A percentile compares a stretch with the other conserved stretches of the same genome.
Conservation (phyloP, 2,329 filamentous ascomycete species). For the Colletotrichum tanaceti region DNA sequence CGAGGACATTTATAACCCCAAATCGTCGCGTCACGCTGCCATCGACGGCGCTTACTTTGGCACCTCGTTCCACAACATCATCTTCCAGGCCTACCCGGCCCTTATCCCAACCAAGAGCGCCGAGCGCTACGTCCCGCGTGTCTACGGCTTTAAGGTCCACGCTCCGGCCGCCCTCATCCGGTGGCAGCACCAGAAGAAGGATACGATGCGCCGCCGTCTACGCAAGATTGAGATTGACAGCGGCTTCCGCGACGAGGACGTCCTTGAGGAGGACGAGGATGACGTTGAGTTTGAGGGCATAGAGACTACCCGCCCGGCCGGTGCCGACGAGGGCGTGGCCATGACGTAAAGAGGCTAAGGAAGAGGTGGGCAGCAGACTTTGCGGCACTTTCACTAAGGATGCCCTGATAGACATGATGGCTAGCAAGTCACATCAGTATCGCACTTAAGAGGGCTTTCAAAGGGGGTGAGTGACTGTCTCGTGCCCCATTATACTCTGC, state of each 20-base stretch:
- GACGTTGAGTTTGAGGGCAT: conserved; percentile 56
- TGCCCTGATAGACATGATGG: neutral
- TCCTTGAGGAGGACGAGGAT: conserved; percentile 71
- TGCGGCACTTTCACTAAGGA: neutral
- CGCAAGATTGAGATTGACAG: conserved; percentile 78
- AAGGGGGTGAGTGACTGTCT: neutral
- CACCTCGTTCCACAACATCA: conserved; percentile 97
- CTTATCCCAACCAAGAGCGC: conserved; percentile 87
- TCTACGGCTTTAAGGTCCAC: conserved; percentile 97
- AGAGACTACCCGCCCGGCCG: conserved; percentile 46
- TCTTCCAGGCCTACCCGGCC: conserved; percentile 97
- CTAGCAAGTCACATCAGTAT: neutral
- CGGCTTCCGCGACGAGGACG: conserved; percentile 79
- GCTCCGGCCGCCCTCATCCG: conserved; percentile 86
- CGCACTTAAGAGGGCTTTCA: neutral
- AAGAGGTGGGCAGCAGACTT: neutral
- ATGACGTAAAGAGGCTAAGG: conserved; percentile 14
- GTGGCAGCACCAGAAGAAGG: conserved; percentile 87
- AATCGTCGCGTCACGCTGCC: conserved; percentile 92
- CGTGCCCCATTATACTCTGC: neutral
- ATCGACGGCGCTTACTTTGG: conserved; percentile 99
- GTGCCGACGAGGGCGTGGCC: conserved; percentile 32
- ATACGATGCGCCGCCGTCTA: conserved; percentile 84
- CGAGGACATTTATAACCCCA: conserved; percentile 99
- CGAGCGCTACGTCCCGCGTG: conserved; percentile 86